These are phyloP conservation scores for Centella asiatica DNA, from an alignment of 129 eudicot species.

Conservation along the genomic window DNA sequence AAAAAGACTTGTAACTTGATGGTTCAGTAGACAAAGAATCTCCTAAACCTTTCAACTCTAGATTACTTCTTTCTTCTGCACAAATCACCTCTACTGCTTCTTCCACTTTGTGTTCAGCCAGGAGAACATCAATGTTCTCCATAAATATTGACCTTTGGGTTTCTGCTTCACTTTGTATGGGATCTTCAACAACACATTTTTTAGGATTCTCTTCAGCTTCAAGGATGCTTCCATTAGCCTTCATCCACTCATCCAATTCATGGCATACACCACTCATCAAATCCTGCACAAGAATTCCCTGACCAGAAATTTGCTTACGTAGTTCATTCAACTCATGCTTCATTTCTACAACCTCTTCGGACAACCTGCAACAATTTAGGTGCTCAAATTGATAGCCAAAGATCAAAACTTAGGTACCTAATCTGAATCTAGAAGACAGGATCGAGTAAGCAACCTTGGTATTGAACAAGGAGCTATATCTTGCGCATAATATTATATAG, in stretches of 20 bases:
- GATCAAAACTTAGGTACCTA: not conserved
- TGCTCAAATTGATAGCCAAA: not conserved
- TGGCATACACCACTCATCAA: conserved; percentile 62
- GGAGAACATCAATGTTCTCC: conserved; percentile 65
- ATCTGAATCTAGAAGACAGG: too few relatives aligned
- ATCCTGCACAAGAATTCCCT: conserved; percentile 82
- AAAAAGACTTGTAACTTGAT: conserved; percentile 46
- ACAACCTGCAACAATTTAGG: conserved; percentile 39
- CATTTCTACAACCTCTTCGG: conserved; percentile 90
- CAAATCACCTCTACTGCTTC: conserved; percentile 70
- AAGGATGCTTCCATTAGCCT: conserved; percentile 27
- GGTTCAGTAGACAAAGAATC: conserved; percentile 38
- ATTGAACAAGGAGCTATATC: too few relatives aligned
- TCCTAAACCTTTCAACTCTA: conserved; percentile 47
- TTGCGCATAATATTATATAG: too few relatives aligned
- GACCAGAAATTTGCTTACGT: conserved; percentile 71
- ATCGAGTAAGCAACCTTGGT: too few relatives aligned
- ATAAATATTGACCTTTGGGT: conserved; percentile 31
- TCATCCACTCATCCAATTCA: conserved; percentile 61
- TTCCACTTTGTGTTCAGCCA: conserved; percentile 73
- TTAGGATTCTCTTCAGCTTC: conserved; percentile 33
- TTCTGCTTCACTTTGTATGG: conserved; percentile 35
- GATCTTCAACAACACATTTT: conserved; percentile 26
- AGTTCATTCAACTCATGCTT: conserved; percentile 81
- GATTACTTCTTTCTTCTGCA: conserved; percentile 59